Conservation (phyloP, 139 green algal species). For the Edaphochlamys debaryana region DNA sequence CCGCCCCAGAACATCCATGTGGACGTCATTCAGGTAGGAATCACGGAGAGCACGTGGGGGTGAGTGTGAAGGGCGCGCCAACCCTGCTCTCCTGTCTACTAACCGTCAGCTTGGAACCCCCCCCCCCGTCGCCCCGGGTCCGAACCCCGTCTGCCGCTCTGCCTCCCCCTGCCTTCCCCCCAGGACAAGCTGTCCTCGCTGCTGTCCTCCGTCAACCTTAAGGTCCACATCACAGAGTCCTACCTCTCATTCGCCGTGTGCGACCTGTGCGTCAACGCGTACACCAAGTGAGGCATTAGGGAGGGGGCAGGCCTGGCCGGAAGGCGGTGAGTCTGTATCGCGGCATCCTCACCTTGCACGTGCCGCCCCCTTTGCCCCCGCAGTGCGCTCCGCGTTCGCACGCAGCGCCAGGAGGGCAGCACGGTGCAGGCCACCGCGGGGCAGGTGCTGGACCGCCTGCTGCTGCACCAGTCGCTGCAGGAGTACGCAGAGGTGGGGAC, state of each 20-base stretch:
- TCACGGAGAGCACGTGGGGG: not conserved
- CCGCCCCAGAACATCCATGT: not conserved
- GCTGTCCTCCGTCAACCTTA: not conserved
- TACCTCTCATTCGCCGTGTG: slow-evolving; percentile 43
- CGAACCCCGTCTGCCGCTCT: no score
- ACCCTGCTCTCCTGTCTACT: no score
- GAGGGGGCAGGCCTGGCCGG: no score
- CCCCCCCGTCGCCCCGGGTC: no score
- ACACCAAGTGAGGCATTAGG: slow-evolving; percentile 22
- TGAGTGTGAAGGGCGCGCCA: not conserved
- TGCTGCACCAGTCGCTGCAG: slow-evolving; percentile 33
- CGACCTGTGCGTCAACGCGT: slow-evolving; percentile 52
- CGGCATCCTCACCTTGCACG: not conserved
- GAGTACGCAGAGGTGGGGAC: slow-evolving; percentile 26
- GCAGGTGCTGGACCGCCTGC: slow-evolving; percentile 43
- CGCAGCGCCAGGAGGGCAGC: slow-evolving; percentile 33
- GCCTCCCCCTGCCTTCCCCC: no score
- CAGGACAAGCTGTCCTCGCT: not conserved
- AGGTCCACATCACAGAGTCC: slow-evolving; percentile 38
- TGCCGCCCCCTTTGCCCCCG: not conserved
- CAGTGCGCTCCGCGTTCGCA: slow-evolving; percentile 49
- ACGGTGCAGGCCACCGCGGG: slow-evolving; percentile 2
- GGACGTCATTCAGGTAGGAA: not conserved
- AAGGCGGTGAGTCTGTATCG: no score
- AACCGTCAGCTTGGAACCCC: no score